Base-by-base conservation (phyloP, 306 rosid genomes). In the Casuarina equisetifolia region DNA sequence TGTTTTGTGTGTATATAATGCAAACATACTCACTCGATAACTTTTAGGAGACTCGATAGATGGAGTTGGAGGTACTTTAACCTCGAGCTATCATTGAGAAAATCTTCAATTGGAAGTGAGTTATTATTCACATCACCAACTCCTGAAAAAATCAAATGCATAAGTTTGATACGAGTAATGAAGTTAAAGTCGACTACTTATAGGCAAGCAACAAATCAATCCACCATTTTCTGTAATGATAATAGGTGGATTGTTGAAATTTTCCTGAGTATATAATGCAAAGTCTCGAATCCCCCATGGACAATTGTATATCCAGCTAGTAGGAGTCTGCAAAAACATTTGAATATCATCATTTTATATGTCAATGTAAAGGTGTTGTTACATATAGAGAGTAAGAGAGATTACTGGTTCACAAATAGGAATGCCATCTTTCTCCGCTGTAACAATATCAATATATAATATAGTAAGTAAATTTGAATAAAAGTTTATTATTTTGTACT, bases 141-240 rank as follows among this genome's bases (percentile, higher is more conserved):
- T 2, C 96, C 93, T 91, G 62, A 40, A 73, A 82, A 13, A 20
- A 4, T 4, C 39, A 35, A 70, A 2, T 12, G 16, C 19, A 19
- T 15, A 2, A 48, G 19, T 25, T 12, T 17, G 59, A 36, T 4
- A 59, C n/a, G 66, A 20, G 19, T 48, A 15, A 52, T 20, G 3
- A 35, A 16, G 1, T 42, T 3, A 17, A 40, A 66, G 32, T 40
- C 4, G 4, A 42, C 3, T 16, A 35, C 36, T 32, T 1, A 64
- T 5, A 54, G 3, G 38, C 20, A 38, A 16, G 20, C 7, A 66
- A 8, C 17, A 66, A 3, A 44, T 3, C 5, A 44, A 4, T 44
- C 48, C 8, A 89, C 96, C 96, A 58, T 89, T 91, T 74, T 91
- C 96, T 17, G 90, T 91, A 20, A 91, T 74, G 81, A 79, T 81